Evolutionary conservation across 257 asterid species (phyloP).

Genomic region (Craterostigma plantagineum): DNA sequence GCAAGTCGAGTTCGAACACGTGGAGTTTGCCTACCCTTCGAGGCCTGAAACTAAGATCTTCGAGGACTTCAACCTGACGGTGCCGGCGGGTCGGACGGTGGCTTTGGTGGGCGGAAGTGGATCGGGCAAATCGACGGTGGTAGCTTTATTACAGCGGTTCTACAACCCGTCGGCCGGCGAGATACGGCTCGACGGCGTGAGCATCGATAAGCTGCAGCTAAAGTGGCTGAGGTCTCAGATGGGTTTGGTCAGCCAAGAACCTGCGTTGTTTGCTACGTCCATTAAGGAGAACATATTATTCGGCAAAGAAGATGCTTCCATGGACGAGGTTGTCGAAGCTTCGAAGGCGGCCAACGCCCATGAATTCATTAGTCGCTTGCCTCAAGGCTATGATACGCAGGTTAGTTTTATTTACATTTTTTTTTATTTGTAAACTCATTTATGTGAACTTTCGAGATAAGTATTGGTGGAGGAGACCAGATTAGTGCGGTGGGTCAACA

Average conservation of each 20-base stretch:
- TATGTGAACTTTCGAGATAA: not conserved
- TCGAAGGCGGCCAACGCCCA: slow-evolving; percentile 93
- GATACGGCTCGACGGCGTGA: slow-evolving; percentile 53
- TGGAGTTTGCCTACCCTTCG: slow-evolving; percentile 59
- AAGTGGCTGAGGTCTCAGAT: slow-evolving; percentile 92
- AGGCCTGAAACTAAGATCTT: slow-evolving; percentile 60
- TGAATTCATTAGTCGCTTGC: slow-evolving; percentile 62
- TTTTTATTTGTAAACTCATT: not conserved
- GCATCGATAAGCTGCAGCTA: slow-evolving; percentile 56
- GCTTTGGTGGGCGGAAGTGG: slow-evolving; percentile 96
- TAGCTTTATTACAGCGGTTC: slow-evolving; percentile 70
- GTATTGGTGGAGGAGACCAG: no score
- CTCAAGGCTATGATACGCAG: slow-evolving; percentile 87
- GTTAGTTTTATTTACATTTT: slow-evolving; percentile 14
- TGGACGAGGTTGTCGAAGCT: slow-evolving; percentile 65
- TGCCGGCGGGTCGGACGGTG: slow-evolving; percentile 60
- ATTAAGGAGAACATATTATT: slow-evolving; percentile 77
- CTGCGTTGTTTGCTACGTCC: slow-evolving; percentile 75
- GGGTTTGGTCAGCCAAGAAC: slow-evolving; percentile 97
- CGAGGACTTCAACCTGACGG: slow-evolving; percentile 34
- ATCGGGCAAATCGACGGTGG: slow-evolving; percentile 74
- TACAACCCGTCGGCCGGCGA: slow-evolving; percentile 71
- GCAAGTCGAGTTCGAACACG: slow-evolving; percentile 47
- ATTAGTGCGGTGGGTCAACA: no score
- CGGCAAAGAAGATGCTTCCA: slow-evolving; percentile 72